A percentile compares a stretch with the other conserved stretches of the same genome.
Conservation (phyloP, 805 yeast genomes). For the Clavispora carvajalis region DNA sequence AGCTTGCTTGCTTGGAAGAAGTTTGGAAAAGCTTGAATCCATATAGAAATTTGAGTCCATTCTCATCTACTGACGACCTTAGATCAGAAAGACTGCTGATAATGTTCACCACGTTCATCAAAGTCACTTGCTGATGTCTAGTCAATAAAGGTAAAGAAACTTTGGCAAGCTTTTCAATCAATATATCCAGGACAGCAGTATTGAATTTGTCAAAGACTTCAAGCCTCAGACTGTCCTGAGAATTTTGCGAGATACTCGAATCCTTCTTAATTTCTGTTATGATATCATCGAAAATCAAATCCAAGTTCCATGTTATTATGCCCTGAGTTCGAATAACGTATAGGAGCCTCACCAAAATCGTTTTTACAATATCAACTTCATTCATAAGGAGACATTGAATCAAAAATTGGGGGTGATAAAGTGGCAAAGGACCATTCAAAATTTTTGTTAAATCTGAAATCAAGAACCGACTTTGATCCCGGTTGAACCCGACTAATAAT, state of each 20-base stretch:
- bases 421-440: slow-evolving; percentile 82
- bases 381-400: slow-evolving; percentile 69
- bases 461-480: slow-evolving; percentile 24
- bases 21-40: slow-evolving; percentile 63
- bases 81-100: slow-evolving; percentile 49
- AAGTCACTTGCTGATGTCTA: slow-evolving; percentile 85
- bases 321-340: slow-evolving; percentile 41
- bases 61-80: slow-evolving; percentile 45
- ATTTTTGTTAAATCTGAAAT: slow-evolving; percentile 70
- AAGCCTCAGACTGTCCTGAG: slow-evolving; percentile 9
- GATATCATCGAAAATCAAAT: slow-evolving; percentile 17
- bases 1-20: slow-evolving; percentile 42
- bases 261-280: neutral
- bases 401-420: slow-evolving; percentile 85
- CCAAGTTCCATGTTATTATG: slow-evolving; percentile 29
- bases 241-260: neutral
- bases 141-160: slow-evolving; percentile 74
- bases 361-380: slow-evolving; percentile 49
- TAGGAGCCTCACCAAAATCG: slow-evolving; percentile 51
- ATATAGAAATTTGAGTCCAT: slow-evolving; percentile 66
- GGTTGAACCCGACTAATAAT: slow-evolving; percentile 28
- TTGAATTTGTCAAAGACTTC: slow-evolving; percentile 35
- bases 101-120: slow-evolving; percentile 64
- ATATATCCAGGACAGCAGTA: slow-evolving; percentile 37
- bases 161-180: slow-evolving; percentile 57